Percentiles rank a stretch among this genome's conserved stretches.
Conservation (phyloP, 768 basidiomycete species). For the Jaapia argillacea region DNA sequence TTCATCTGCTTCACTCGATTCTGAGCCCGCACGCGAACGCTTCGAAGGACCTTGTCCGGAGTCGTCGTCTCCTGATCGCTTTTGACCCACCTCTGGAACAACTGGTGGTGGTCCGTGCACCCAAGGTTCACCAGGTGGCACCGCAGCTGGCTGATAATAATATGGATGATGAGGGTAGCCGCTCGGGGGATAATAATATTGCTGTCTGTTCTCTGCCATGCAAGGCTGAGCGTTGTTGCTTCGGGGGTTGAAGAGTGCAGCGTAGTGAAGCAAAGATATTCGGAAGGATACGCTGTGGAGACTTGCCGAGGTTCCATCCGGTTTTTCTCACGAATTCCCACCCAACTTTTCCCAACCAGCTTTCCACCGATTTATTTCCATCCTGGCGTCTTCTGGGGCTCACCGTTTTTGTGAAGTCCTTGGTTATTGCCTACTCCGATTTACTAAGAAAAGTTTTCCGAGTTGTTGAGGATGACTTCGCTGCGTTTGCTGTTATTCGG, state of each 20-base stretch:
- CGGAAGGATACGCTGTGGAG: too few species aligned
- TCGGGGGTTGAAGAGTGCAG: background rate
- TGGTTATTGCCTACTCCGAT: too few species aligned
- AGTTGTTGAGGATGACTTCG: too few species aligned
- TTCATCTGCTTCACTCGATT: background rate
- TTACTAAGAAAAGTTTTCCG: too few species aligned
- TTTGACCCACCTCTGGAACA: background rate
- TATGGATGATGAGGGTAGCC: background rate
- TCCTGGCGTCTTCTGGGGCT: too few species aligned
- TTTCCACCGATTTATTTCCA: too few species aligned
- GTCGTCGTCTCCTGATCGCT: background rate
- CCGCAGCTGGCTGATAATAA: background rate
- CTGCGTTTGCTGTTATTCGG: too few species aligned
- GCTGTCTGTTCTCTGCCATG: background rate
- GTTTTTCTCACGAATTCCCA: too few species aligned
- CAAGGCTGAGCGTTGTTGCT: background rate
- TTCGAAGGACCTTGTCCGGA: background rate
- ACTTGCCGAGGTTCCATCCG: too few species aligned
- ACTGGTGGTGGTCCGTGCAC: background rate
- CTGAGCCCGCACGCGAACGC: background rate
- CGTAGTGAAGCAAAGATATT: background rate
- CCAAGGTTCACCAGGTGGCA: background rate
- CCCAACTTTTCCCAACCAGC: too few species aligned
- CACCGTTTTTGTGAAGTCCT: too few species aligned
- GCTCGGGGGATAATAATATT: background rate